Conservation (phyloP, 768 basidiomycete genomes). For the Panus rudis region DNA sequence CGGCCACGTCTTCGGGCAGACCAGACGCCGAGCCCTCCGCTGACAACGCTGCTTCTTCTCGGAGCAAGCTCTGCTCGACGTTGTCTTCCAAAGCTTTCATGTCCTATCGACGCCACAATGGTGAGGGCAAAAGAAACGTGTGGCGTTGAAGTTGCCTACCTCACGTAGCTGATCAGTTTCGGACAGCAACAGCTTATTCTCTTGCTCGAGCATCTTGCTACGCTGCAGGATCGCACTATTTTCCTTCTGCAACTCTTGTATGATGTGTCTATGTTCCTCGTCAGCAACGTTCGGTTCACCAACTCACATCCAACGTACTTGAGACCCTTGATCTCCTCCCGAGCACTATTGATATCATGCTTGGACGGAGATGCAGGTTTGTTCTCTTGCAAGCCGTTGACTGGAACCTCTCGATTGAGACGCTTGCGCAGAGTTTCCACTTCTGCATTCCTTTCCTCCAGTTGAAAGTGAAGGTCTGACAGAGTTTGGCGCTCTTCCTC, state of each 20-base stretch:
- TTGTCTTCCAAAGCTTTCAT: constrained; percentile 73
- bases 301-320: constrained; percentile 44
- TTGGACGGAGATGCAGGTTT: constrained; percentile 36
- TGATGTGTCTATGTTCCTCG: constrained; percentile 56
- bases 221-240: constrained; percentile 53
- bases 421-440: constrained; percentile 53
- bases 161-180: constrained; percentile 71
- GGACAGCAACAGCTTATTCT: constrained; percentile 62
- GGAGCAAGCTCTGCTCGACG: constrained; percentile 51
- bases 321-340: constrained; percentile 74
- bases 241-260: constrained; percentile 85
- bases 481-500: constrained; percentile 25
- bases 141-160: constrained; percentile 29
- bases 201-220: constrained; percentile 66
- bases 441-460: constrained; percentile 40
- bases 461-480: constrained; percentile 23
- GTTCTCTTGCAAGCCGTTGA: constrained; percentile 33
- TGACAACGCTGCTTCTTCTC: constrained; percentile 39
- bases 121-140: background rate
- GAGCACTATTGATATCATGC: constrained; percentile 40
- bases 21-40: constrained; percentile 14
- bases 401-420: constrained; percentile 47
- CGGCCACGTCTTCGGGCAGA: constrained; percentile 27
- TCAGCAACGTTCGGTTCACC: background rate
- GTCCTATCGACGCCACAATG: constrained; percentile 37